These are phyloP conservation scores for Fraxinus ornus DNA, from an alignment of 305 asterid genomes.

Conservation along the genomic window DNA sequence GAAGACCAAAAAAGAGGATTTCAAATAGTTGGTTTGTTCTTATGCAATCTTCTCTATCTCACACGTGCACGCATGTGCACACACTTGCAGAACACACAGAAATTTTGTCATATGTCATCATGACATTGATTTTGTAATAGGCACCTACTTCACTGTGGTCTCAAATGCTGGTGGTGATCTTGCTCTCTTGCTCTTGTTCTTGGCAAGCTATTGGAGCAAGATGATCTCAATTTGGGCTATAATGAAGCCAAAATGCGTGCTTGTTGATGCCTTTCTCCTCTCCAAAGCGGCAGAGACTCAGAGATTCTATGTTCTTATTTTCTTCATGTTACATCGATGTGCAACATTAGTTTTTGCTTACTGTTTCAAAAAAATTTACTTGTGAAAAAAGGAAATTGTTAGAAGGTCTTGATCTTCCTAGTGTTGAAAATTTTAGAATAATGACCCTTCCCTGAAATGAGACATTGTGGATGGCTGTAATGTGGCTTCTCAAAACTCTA, in stretches of 20 bases:
- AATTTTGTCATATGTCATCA: constrained; percentile 9
- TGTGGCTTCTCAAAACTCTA: not conserved
- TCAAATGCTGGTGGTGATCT: constrained; percentile 81
- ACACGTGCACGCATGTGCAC: not conserved
- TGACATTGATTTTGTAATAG: constrained; percentile 38
- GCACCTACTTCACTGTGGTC: constrained; percentile 74
- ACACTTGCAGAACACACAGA: not conserved
- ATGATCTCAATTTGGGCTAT: constrained; percentile 62
- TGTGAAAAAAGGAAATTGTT: not conserved
- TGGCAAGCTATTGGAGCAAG: constrained; percentile 76
- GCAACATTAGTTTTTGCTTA: not conserved
- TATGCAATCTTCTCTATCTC: constrained; percentile 5
- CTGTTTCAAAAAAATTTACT: not conserved
- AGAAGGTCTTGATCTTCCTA: not conserved
- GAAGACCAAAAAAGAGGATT: constrained; percentile 78
- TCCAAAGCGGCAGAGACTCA: not conserved
- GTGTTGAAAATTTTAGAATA: not conserved
- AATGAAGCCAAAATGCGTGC: constrained; percentile 75
- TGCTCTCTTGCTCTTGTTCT: constrained; percentile 38
- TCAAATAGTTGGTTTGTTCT: constrained; percentile 60
- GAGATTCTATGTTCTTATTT: not conserved
- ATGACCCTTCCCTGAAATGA: not conserved
- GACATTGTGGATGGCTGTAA: not conserved
- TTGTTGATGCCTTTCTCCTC: not conserved
- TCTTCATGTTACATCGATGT: not conserved